A percentile compares a stretch with the other conserved stretches of the same genome.
phyloP scores from a whole-genome alignment of 2,329 filamentous ascomycete genomes.

The Mycogone perniciosa region DNA sequence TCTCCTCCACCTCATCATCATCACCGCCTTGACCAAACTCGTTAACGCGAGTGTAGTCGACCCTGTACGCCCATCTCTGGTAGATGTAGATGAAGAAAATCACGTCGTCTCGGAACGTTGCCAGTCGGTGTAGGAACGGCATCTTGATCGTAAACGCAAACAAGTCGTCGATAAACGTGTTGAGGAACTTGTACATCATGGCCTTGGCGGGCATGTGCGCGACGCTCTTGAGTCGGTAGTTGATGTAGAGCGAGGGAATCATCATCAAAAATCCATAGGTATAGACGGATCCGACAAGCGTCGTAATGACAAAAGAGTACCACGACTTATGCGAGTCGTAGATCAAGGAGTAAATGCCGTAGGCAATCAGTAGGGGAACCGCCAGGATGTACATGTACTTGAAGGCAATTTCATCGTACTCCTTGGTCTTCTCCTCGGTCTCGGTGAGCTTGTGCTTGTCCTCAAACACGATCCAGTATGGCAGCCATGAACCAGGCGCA shows the following conservation, averaged over 20 bases:
- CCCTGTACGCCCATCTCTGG: constrained; percentile 85
- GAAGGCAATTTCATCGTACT: constrained; percentile 97
- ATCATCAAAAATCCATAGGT: constrained; percentile 99
- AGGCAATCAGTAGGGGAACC: constrained; percentile 82
- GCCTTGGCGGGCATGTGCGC: constrained; percentile 96
- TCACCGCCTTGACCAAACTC: constrained; percentile 98
- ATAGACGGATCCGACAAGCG: constrained; percentile 91
- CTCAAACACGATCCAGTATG: constrained; percentile 79
- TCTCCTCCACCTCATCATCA: constrained; percentile 55
- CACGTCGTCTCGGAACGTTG: constrained; percentile 88
- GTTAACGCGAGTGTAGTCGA: constrained; percentile 88
- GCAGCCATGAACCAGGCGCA: constrained; percentile 61
- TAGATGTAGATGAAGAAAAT: constrained; percentile 99
- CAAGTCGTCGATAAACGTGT: constrained; percentile 97
- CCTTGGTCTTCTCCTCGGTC: constrained; percentile 95
- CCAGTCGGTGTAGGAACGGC: constrained; percentile 86
- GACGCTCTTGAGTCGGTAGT: constrained; percentile 92
- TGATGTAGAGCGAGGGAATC: constrained; percentile 96
- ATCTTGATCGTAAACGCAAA: constrained; percentile 99
- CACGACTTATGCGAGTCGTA: constrained; percentile 97
- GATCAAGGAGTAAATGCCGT: constrained; percentile 82
- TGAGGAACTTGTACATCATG: constrained; percentile 97
- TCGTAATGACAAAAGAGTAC: constrained; percentile 95
- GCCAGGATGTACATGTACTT: constrained; percentile 91
- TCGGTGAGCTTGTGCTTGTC: constrained; percentile 96